A percentile compares a stretch with the other conserved stretches of the same genome.
Evolutionary conservation across 345 rosid genomes (phyloP).

Genomic region (Euclidium syriacum): DNA sequence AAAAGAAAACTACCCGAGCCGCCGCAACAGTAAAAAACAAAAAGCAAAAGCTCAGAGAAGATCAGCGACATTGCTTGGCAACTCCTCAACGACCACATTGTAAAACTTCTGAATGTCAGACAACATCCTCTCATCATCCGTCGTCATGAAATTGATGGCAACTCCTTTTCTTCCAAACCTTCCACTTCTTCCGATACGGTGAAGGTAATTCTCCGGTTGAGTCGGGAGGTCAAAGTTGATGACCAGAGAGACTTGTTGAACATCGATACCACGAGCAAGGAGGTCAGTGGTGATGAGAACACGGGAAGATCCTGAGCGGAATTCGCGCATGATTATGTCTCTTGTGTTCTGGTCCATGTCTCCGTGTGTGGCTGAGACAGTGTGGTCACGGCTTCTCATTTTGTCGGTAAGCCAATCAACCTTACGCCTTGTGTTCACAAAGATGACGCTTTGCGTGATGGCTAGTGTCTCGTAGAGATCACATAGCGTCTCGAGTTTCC

Average conservation of each 20-base stretch:
- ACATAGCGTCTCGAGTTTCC: slow-evolving; percentile 82
- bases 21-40: background rate
- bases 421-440: slow-evolving; percentile 87
- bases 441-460: slow-evolving; percentile 86
- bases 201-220: slow-evolving; percentile 85
- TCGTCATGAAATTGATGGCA: slow-evolving; percentile 65
- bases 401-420: slow-evolving; percentile 89
- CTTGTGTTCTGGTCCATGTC: slow-evolving; percentile 93
- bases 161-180: slow-evolving; percentile 90
- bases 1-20: too few relatives aligned
- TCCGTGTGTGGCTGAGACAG: slow-evolving; percentile 88
- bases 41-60: slow-evolving; percentile 36
- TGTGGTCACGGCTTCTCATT: slow-evolving; percentile 82
- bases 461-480: slow-evolving; percentile 82
- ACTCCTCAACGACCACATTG: slow-evolving; percentile 59
- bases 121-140: slow-evolving; percentile 66
- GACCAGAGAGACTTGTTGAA: slow-evolving; percentile 85
- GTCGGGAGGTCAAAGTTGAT: slow-evolving; percentile 85
- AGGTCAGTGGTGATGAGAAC: slow-evolving; percentile 83
- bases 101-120: slow-evolving; percentile 68
- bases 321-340: slow-evolving; percentile 80
- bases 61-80: slow-evolving; percentile 61
- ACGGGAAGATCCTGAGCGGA: slow-evolving; percentile 84
- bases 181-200: slow-evolving; percentile 82
- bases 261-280: slow-evolving; percentile 87